Percentiles rank a stretch among this genome's conserved stretches.
These are phyloP conservation scores for Pseudogymnoascus destructans DNA, from an alignment of 2,329 filamentous ascomycete species.

Conservation along the genomic window DNA sequence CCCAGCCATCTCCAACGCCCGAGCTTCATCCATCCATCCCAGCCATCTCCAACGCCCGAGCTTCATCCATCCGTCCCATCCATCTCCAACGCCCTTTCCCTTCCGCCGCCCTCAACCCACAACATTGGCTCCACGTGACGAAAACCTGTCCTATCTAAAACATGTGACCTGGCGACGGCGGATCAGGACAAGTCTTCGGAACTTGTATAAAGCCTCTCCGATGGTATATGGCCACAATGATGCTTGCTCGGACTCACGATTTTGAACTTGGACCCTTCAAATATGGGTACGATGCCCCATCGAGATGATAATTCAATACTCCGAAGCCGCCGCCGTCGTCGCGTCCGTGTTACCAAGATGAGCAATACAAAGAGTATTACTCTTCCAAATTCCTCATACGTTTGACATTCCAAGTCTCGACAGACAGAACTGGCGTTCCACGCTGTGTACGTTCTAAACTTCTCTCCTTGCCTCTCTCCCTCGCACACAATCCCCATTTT, in stretches of 20 bases:
- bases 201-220: not conserved
- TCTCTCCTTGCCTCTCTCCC: not conserved
- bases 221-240: not conserved
- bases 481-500: not conserved
- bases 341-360: slow-evolving; percentile 6
- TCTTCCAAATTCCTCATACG: not conserved
- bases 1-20: not conserved
- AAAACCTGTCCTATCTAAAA: not conserved
- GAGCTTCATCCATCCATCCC: not conserved
- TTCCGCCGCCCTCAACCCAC: not conserved
- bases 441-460: not conserved
- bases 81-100: not conserved
- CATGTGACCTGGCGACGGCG: not conserved
- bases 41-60: not conserved
- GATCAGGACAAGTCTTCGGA: not conserved
- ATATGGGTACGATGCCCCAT: not conserved
- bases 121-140: not conserved
- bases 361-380: not conserved
- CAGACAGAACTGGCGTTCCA: not conserved
- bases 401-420: not conserved
- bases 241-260: not conserved
- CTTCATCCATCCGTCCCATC: not conserved
- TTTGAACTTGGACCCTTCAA: not conserved
- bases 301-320: not conserved
- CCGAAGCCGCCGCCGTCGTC: not conserved